Percentiles rank a stretch among this genome's conserved stretches.
Evolutionary conservation across 148 eudicot species (phyloP).

Genomic region (Suaeda aralocaspica): DNA sequence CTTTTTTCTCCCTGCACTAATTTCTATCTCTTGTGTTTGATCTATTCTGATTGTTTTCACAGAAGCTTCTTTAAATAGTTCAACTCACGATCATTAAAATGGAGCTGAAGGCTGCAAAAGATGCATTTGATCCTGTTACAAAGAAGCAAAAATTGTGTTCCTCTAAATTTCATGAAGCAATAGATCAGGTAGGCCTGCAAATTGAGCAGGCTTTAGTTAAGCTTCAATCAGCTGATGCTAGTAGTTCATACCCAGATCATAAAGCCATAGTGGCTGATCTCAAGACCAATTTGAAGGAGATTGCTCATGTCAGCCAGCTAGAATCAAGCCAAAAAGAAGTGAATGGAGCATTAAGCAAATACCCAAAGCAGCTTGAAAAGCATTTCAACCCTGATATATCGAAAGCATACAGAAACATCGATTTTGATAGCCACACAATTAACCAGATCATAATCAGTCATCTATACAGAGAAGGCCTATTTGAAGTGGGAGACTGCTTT

Average conservation of each 20-base stretch:
- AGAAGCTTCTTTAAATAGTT: neutral
- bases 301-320: conserved; percentile 55
- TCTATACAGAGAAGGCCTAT: conserved; percentile 66
- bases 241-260: conserved; percentile 33
- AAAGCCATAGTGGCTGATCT: conserved; percentile 50
- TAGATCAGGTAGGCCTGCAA: conserved; percentile 55
- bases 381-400: conserved; percentile 67
- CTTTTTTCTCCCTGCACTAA: neutral
- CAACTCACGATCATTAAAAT: conserved; percentile 24
- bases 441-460: conserved; percentile 75
- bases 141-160: conserved; percentile 75
- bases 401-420: conserved; percentile 66
- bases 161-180: conserved; percentile 54
- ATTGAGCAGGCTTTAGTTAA: conserved; percentile 55
- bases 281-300: conserved; percentile 59
- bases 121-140: conserved; percentile 73
- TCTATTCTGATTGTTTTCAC: conserved; percentile 4
- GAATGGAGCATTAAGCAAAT: conserved; percentile 58
- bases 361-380: conserved; percentile 71
- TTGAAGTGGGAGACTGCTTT: conserved; percentile 72
- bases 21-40: neutral
- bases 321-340: conserved; percentile 74
- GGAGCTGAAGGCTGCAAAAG: conserved; percentile 75
- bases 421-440: conserved; percentile 50
- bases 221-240: conserved; percentile 36